Evolutionary conservation across 352 stramenopile genomes (phyloP).

Genomic region (Pythium rhizo-oryzae): DNA sequence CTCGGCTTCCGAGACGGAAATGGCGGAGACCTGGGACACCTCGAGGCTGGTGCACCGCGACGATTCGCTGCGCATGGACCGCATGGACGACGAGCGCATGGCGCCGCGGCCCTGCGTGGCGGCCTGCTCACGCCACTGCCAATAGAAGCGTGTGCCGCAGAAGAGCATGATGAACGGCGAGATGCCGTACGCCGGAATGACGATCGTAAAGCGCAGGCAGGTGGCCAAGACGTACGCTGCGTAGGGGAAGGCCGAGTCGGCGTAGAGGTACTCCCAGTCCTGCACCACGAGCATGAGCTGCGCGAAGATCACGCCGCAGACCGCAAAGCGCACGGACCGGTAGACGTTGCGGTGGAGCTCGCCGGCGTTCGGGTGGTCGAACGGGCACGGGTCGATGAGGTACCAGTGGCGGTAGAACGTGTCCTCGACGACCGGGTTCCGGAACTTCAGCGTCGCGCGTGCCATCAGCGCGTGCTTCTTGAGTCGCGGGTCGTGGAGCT

Average conservation of each 20-base stretch:
- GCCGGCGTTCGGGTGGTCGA: slow-evolving; percentile 45
- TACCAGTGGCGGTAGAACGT: slow-evolving; percentile 54
- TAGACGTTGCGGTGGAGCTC: slow-evolving; percentile 43
- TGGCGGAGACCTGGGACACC: neutral
- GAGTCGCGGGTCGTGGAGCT: slow-evolving; percentile 37
- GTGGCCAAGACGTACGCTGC: slow-evolving; percentile 27
- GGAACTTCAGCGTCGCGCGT: slow-evolving; percentile 41
- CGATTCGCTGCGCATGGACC: slow-evolving; percentile 3
- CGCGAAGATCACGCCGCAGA: slow-evolving; percentile 38
- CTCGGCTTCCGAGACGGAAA: neutral
- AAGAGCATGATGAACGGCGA: slow-evolving; percentile 32
- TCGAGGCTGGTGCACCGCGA: neutral
- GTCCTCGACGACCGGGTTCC: slow-evolving; percentile 39
- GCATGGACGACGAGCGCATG: slow-evolving; percentile 20
- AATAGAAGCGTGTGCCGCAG: slow-evolving; percentile 35
- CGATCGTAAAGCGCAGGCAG: slow-evolving; percentile 36
- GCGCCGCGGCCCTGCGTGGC: slow-evolving; percentile 26
- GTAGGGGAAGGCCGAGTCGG: slow-evolving; percentile 19
- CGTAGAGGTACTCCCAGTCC: slow-evolving; percentile 46
- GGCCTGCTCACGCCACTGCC: slow-evolving; percentile 33
- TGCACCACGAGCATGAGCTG: slow-evolving; percentile 46
- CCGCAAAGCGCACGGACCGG: slow-evolving; percentile 39
- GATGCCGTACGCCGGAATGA: slow-evolving; percentile 38
- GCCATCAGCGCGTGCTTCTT: slow-evolving; percentile 43
- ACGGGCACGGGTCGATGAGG: slow-evolving; percentile 44